These are phyloP conservation scores for Lactuca sativa DNA, from an alignment of 129 eudicot genomes.

Conservation along the genomic window DNA sequence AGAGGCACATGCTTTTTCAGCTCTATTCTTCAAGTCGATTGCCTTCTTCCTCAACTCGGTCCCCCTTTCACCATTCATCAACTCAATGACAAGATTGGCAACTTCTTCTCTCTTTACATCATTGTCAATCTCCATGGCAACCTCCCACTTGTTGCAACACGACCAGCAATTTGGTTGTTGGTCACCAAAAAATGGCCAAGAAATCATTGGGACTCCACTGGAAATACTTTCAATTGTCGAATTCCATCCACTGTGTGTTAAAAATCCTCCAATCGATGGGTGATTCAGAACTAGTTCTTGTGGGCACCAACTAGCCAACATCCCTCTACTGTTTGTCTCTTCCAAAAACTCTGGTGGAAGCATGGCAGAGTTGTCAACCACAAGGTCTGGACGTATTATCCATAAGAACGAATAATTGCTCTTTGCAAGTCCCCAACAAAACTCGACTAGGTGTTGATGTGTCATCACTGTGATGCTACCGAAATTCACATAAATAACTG, in stretches of 20 bases:
- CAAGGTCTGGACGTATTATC: slow-evolving; percentile 27
- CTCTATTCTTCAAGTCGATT: slow-evolving; percentile 14
- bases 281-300: slow-evolving; percentile 24
- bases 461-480: slow-evolving; percentile 40
- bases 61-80: slow-evolving; percentile 27
- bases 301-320: slow-evolving; percentile 27
- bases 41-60: slow-evolving; percentile 18
- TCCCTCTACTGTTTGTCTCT: slow-evolving; percentile 22
- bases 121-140: slow-evolving; percentile 36
- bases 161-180: slow-evolving; percentile 26
- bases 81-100: slow-evolving; percentile 16
- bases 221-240: slow-evolving; percentile 14
- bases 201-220: slow-evolving; percentile 23
- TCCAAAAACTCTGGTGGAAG: slow-evolving; percentile 22
- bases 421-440: slow-evolving; percentile 40
- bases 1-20: slow-evolving; percentile 4
- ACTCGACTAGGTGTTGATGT: slow-evolving; percentile 30
- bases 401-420: slow-evolving; percentile 31
- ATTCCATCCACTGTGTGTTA: slow-evolving; percentile 30
- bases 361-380: slow-evolving; percentile 21
- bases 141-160: slow-evolving; percentile 18
- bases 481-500: slow-evolving; percentile 38
- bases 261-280: slow-evolving; percentile 24
- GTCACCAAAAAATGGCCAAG: slow-evolving; percentile 29
- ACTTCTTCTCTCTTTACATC: slow-evolving; percentile 37